Evolutionary conservation across 352 stramenopile genomes (phyloP), one percentile per base, ranked within the genome.

Genomic region (Phytophthora podocarpi): DNA sequence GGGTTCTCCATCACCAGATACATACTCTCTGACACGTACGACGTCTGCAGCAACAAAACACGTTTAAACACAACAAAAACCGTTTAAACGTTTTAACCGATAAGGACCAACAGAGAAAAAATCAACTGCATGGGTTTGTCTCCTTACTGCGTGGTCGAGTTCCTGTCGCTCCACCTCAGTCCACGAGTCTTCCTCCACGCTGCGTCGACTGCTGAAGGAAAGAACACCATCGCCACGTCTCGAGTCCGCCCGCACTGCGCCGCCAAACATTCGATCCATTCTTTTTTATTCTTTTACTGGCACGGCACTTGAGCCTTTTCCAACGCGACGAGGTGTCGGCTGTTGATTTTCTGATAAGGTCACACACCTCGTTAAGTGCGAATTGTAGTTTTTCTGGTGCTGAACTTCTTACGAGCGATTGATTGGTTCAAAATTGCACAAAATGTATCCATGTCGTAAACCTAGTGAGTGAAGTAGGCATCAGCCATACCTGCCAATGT

Each of bases 161-260:
- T 95, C 85, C 59, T 91, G 79, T 47, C 70, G 81, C 49, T 95
- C 82, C 18, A 95, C 85, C 6, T 87, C 76, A 49, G 85, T 95
- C 85, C 85, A 95, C 68, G 83, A 92, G 63, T 95, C 85, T 35
- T 95, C 85, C n/a, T 91, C 82, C 13, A 73, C 58, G 39, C 58
- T 70, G 24, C 71, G 72, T 8, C 42, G 43, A 36, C n/a, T 62
- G 48, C 16, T 51, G 13, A 48, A 72, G 12, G 50, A 41, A 13
- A 47, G 7, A 30, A 20, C 26, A 2, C 28, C n/a, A 2, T 69
- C 61, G 8, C 46, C 32, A 5, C 48, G 49, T 31, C 35, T 63
- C 24, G 47, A 31, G 6, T 52, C 32, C 2, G 46, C 36, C 11
- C 28, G 40, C 16, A 46, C 21, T 10, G 45, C 40, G 16, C 39